These are phyloP conservation scores for Trametes cubensis DNA, from an alignment of 768 basidiomycete genomes.

Conservation along the genomic window DNA sequence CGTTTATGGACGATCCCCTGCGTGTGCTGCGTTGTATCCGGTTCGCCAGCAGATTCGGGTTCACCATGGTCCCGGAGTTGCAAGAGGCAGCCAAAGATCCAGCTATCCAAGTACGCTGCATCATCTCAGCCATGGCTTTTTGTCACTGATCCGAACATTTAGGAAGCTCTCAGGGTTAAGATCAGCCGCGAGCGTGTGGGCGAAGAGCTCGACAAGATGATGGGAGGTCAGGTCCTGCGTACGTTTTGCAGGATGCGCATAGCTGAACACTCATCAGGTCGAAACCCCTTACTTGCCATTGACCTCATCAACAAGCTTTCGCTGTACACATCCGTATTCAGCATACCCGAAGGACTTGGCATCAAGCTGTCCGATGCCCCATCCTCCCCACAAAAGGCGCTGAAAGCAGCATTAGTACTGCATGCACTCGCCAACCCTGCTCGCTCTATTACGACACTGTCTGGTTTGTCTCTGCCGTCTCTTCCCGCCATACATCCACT, in stretches of 20 bases:
- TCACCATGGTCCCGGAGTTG: constrained; percentile 71
- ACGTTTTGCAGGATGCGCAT: neutral
- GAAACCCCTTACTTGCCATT: constrained; percentile 73
- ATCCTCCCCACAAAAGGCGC: constrained; percentile 43
- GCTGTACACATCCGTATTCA: constrained; percentile 71
- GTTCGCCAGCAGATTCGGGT: constrained; percentile 91
- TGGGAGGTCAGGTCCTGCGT: constrained; percentile 58
- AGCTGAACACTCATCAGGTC: constrained; percentile 47
- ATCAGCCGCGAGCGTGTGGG: constrained; percentile 92
- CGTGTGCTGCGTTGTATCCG: constrained; percentile 89
- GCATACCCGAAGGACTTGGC: constrained; percentile 49
- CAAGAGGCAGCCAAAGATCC: constrained; percentile 60
- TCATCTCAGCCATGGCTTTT: neutral
- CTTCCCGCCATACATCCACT: constrained; percentile 53
- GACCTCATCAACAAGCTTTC: constrained; percentile 72
- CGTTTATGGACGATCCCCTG: constrained; percentile 93
- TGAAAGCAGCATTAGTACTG: constrained; percentile 64
- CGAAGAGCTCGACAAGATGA: constrained; percentile 92
- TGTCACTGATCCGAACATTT: neutral
- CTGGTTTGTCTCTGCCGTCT: constrained; percentile 22
- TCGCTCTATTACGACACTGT: constrained; percentile 16
- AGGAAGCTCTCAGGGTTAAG: constrained; percentile 73
- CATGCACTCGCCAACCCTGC: constrained; percentile 46
- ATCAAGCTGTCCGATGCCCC: constrained; percentile 49
- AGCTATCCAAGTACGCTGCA: constrained; percentile 58